Conservation (phyloP, 192 early-diverging fungal species). For the Coemansia sp. region DNA sequence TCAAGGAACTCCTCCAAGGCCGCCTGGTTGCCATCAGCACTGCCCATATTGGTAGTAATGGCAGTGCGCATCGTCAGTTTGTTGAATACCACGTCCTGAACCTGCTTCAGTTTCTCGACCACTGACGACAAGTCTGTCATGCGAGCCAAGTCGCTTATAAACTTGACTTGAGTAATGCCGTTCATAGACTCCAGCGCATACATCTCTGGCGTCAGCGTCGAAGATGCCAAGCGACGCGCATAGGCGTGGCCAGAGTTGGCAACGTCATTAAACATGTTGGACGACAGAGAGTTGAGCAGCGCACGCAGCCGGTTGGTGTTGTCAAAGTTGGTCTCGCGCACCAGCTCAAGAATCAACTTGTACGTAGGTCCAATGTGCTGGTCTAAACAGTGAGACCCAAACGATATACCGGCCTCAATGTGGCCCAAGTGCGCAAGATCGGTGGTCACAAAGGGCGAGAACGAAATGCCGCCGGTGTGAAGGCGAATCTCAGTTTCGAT, state of each 20-base stretch:
- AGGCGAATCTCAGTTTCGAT: constrained; percentile 85
- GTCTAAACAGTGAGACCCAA: constrained; percentile 66
- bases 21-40: constrained; percentile 26
- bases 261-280: constrained; percentile 71
- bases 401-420: constrained; percentile 61
- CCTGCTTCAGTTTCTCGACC: constrained; percentile 54
- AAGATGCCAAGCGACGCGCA: constrained; percentile 68
- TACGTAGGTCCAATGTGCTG: constrained; percentile 73
- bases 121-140: constrained; percentile 58
- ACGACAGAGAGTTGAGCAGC: constrained; percentile 66
- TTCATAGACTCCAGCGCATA: constrained; percentile 44
- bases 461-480: constrained; percentile 80
- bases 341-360: constrained; percentile 64
- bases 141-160: constrained; percentile 69
- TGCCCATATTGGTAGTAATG: constrained; percentile 28
- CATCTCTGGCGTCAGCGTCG: constrained; percentile 57
- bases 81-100: constrained; percentile 46
- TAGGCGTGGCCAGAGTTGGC: constrained; percentile 78
- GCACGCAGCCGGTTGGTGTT: constrained; percentile 70
- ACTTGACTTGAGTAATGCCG: constrained; percentile 71
- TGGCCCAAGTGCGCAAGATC: constrained; percentile 60
- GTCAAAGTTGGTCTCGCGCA: constrained; percentile 67
- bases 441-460: constrained; percentile 60
- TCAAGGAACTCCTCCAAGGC: constrained; percentile 28
- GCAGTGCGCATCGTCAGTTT: constrained; percentile 36